phyloP scores from a whole-genome alignment of 208 protist species.

The Zelonia costaricensis region DNA sequence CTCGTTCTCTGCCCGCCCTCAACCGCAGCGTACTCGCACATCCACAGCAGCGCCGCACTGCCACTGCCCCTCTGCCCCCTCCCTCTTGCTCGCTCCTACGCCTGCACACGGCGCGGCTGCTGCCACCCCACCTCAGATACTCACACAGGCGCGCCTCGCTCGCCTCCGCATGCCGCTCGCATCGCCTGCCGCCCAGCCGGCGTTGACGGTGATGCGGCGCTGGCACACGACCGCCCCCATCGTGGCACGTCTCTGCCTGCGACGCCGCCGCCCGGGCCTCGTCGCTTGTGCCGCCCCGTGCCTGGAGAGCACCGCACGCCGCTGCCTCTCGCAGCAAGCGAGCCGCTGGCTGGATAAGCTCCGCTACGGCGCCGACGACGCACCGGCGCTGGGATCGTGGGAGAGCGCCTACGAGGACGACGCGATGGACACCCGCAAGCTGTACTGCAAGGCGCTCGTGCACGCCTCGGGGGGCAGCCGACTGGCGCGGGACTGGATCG shows the following conservation, averaged over 20 bases:
- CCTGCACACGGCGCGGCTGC: neutral
- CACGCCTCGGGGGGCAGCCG: slow-evolving; percentile 66
- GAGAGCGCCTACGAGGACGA: slow-evolving; percentile 31
- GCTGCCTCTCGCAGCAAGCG: slow-evolving; percentile 33
- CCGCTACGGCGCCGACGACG: slow-evolving; percentile 49
- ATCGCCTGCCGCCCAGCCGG: neutral
- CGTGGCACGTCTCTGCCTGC: neutral
- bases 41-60: neutral
- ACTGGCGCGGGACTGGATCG: slow-evolving; percentile 78
- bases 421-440: slow-evolving; percentile 46
- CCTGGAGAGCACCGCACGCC: slow-evolving; percentile 5
- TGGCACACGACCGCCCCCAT: neutral
- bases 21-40: neutral
- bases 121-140: neutral
- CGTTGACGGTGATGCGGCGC: neutral
- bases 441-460: slow-evolving; percentile 86
- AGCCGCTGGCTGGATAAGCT: slow-evolving; percentile 48
- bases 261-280: too few species aligned
- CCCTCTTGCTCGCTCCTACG: too few species aligned
- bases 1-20: too few species aligned
- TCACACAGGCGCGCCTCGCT: too few species aligned
- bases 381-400: slow-evolving; percentile 53
- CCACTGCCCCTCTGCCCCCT: too few species aligned
- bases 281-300: too few species aligned
- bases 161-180: slow-evolving; percentile 3